Base-by-base conservation (phyloP, 805 yeast species). In the Cyberlindnera suaveolens region DNA sequence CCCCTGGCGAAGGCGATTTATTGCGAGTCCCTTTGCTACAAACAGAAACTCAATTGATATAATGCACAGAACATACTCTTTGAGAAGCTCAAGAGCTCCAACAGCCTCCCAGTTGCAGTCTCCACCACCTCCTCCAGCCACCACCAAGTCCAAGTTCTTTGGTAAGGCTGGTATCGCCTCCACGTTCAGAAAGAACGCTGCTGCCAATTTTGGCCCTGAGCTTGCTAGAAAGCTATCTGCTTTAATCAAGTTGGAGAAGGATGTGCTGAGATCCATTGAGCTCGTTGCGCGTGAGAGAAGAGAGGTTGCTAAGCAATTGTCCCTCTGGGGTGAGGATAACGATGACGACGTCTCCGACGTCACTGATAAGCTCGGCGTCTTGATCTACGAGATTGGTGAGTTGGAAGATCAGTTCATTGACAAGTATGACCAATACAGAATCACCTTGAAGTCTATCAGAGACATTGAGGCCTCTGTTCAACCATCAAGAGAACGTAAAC, bases 401-500 rank as follows among this genome's bases (percentile, higher is more conserved):
- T 80, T 93, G 62, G 98, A 91, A 75, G 98, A 93, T 71, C 96
- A 88, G 68, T 90, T 87, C 77, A 88, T 91, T 63, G 99, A 93
- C 77, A 88, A 88, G 74, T 93, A 93, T 72, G 99, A 91, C 68
- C 95, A 89, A 72, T 93, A 93, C 82, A 82, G 98, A 72, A 80
- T 93, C 67, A 90, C 97, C 48, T 74, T 91, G 68, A 93, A 91
- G 75, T 78, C 93, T 41, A 80, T 91, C 65, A 84, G 98, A 72
- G 89, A 91, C 76, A 91, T 91, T 61, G 99, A 91, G 77, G 89
- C 91, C 50, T 85, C 96, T 43, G 98, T 93, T 53, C 98, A 91
- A 75, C 99, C 99, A 47, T 84, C 96, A 43, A 85, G 98, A 71
- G 97, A 91, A 75, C 84, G 98, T 66, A 91, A 93, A 75, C 96